Evolutionary conservation across 306 rosid genomes (phyloP).

Genomic region (Malus sylvestris): DNA sequence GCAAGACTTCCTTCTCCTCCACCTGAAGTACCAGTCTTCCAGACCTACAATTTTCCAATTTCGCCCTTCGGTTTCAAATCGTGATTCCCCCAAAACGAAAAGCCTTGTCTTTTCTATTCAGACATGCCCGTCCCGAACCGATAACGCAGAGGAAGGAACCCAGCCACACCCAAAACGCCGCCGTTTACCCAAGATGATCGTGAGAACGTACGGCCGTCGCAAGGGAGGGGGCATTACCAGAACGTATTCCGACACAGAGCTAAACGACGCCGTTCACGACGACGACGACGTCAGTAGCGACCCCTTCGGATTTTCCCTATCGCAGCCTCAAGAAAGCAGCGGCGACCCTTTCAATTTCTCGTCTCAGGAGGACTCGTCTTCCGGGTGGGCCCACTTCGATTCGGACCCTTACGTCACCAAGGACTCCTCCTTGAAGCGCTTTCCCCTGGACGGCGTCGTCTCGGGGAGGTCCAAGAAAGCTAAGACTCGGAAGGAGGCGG

Average conservation of each 20-base stretch:
- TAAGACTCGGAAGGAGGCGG: constrained; percentile 16
- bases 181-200: constrained; percentile 50
- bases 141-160: background rate
- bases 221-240: constrained; percentile 48
- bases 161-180: background rate
- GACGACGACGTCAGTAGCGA: constrained; percentile 44
- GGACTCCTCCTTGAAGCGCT: constrained; percentile 11
- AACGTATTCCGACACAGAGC: constrained; percentile 45
- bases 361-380: constrained; percentile 64
- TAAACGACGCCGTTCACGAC: constrained; percentile 65
- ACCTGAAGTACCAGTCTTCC: background rate
- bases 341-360: constrained; percentile 55
- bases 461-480: constrained; percentile 49
- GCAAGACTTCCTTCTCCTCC: background rate
- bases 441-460: constrained; percentile 22
- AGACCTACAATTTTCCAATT: background rate
- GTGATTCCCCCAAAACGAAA: constrained; percentile 18
- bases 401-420: constrained; percentile 44
- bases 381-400: constrained; percentile 70
- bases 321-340: constrained; percentile 57
- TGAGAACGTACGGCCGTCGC: constrained; percentile 92
- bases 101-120: background rate
- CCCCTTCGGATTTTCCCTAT: constrained; percentile 34
- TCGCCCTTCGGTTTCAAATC: background rate
- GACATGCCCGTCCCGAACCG: background rate